Base-by-base conservation (phyloP, 306 rosid species). In the Oxytropis ochrocephala region DNA sequence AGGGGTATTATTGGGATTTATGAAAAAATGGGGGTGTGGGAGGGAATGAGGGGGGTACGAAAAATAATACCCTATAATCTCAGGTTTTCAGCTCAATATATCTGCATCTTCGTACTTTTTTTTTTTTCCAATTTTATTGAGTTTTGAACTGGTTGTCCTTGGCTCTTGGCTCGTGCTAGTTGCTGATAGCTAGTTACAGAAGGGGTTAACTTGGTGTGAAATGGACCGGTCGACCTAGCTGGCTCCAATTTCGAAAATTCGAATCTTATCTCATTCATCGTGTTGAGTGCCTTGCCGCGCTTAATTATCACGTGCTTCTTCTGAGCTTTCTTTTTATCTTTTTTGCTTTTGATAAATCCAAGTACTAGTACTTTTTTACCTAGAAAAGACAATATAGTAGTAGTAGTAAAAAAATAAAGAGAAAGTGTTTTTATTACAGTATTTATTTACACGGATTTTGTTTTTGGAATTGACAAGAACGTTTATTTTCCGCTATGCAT, bases 231-330 rank as follows among this genome's bases (percentile, higher is more conserved):
- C 4, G 56, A 41, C 19, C 55, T 32, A 6, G 36, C 51, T 50
- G 75, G 67, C 59, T 72, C 71, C 0, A 39, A 4, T 51, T 8
- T 71, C 57, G 55, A 47, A 44, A 39, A 42, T 73, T 59, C 41
- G 48, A 21, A 29, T 73, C 65, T 19, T 42, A 64, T 39, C 30
- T 42, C 5, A 39, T 1, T 59, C 5, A 44, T 46, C 18, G 18
- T 24, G 16, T 44, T 17, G 18, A 36, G 27, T 44, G 59, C 57
- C 2, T 17, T 35, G 1, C 55, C 13, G 53, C 27, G 36, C 11
- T 0, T 21, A n/a, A n/a, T n/a, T n/a, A 43, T 61, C 79, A 68
- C 79, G 76, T 74, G 69, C 6, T 53, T 54, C 30, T 48, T 54
- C 30, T 48, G 12, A 33, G 0, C 4, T 5, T 27, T 13, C 14